phyloP scores from a whole-genome alignment of 1,139 yeast species.

The Yamadazyma buinensis region DNA sequence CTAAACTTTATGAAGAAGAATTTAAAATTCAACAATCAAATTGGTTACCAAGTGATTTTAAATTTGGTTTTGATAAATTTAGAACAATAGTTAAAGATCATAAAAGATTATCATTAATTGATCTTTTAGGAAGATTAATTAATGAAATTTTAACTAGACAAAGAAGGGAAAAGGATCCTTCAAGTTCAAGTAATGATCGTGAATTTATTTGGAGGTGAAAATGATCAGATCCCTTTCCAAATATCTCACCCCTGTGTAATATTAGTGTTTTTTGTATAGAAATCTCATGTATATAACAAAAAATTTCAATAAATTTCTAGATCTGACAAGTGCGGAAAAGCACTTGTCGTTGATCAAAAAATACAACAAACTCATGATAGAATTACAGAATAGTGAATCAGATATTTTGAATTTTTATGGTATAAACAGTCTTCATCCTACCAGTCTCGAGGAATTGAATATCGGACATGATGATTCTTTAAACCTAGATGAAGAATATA shows the following conservation, averaged over 20 bases:
- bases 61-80: constrained; percentile 34
- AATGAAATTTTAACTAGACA: constrained; percentile 9
- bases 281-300: too few species aligned
- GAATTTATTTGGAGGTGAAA: constrained; percentile 9
- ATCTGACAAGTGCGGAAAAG: too few species aligned
- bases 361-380: constrained; percentile 18
- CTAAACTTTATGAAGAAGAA: constrained; percentile 11
- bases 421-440: constrained; percentile 23
- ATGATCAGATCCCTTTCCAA: too few species aligned
- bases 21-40: constrained; percentile 7
- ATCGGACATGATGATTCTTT: constrained; percentile 9
- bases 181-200: constrained; percentile 4
- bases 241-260: too few species aligned
- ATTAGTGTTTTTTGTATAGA: too few species aligned
- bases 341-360: too few species aligned
- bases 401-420: constrained; percentile 22
- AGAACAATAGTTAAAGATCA: constrained; percentile 27
- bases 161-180: not conserved
- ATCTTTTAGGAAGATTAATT: constrained; percentile 21
- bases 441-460: constrained; percentile 18
- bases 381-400: constrained; percentile 22
- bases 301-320: too few species aligned
- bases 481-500: constrained; percentile 22
- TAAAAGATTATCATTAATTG: constrained; percentile 21
- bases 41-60: constrained; percentile 34